Percentiles rank a stretch among this genome's conserved stretches.
These are phyloP conservation scores for Lactifluus volemus DNA, from an alignment of 768 basidiomycete genomes.

Conservation along the genomic window DNA sequence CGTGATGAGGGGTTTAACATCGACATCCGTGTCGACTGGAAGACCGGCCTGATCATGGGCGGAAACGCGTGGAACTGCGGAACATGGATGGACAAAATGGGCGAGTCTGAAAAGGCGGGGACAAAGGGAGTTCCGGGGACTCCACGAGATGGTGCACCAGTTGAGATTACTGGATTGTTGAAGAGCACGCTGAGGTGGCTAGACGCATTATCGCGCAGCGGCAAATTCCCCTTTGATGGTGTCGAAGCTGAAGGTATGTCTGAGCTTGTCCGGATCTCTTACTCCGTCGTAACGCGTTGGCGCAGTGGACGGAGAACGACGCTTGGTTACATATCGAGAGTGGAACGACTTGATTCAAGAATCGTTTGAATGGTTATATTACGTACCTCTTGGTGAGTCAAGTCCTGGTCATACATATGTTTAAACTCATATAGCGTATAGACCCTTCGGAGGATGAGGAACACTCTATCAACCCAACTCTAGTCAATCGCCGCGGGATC, in stretches of 20 bases:
- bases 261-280: background rate
- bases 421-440: constrained; percentile 22
- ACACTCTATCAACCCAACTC: constrained; percentile 56
- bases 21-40: constrained; percentile 92
- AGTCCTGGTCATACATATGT: background rate
- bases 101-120: constrained; percentile 83
- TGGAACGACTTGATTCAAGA: constrained; percentile 80
- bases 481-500: constrained; percentile 87
- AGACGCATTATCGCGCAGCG: constrained; percentile 48
- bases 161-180: constrained; percentile 90
- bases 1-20: constrained; percentile 87
- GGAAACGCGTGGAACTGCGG: constrained; percentile 84
- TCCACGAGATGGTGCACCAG: constrained; percentile 89
- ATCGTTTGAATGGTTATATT: constrained; percentile 88
- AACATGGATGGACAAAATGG: constrained; percentile 99
- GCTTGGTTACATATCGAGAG: constrained; percentile 76
- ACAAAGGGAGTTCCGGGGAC: constrained; percentile 96
- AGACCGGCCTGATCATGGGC: constrained; percentile 81
- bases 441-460: constrained; percentile 64
- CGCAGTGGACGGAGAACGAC: constrained; percentile 60
- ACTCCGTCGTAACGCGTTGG: background rate
- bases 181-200: constrained; percentile 94
- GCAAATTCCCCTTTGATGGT: constrained; percentile 84
- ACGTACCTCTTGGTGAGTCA: constrained; percentile 67
- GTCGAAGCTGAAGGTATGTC: constrained; percentile 69